Conservation (phyloP, 495 filamentous ascomycete species). For the Xylaria bambusicola region DNA sequence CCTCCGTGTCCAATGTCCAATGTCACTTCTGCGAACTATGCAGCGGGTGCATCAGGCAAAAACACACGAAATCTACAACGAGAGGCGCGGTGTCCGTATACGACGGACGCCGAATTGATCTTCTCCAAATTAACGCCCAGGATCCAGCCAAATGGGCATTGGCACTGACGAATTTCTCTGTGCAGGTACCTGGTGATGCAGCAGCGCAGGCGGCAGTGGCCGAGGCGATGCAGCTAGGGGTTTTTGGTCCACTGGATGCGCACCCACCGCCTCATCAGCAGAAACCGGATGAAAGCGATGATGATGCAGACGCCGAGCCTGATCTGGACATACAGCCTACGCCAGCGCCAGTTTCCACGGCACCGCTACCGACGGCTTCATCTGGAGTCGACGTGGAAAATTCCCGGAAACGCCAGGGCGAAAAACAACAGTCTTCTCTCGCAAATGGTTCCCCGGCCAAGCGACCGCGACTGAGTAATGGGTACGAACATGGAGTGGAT, state of each 20-base stretch:
- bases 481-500: constrained; percentile 64
- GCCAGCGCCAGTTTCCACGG: constrained; percentile 6
- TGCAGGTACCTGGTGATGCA: constrained; percentile 49
- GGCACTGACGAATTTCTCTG: constrained; percentile 45
- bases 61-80: constrained; percentile 25
- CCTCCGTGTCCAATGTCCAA: constrained; percentile 4
- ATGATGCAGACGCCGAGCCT: constrained; percentile 39
- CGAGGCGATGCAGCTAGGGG: constrained; percentile 45
- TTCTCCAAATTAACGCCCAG: constrained; percentile 29
- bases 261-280: constrained; percentile 36
- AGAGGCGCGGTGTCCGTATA: constrained; percentile 18
- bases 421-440: constrained; percentile 42
- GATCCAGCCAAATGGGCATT: constrained; percentile 40
- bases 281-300: constrained; percentile 34
- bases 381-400: constrained; percentile 46
- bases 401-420: constrained; percentile 52
- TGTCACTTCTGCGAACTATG: constrained; percentile 22
- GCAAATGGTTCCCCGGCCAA: constrained; percentile 56
- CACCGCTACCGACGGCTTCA: constrained; percentile 14
- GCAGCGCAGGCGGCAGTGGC: constrained; percentile 41
- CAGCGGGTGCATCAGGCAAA: constrained; percentile 27
- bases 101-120: constrained; percentile 27
- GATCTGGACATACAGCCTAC: constrained; percentile 23
- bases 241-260: constrained; percentile 51
- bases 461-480: constrained; percentile 59